These are phyloP conservation scores for Phytopythium chamaehyphon DNA, from an alignment of 352 stramenopile genomes.

Conservation along the genomic window DNA sequence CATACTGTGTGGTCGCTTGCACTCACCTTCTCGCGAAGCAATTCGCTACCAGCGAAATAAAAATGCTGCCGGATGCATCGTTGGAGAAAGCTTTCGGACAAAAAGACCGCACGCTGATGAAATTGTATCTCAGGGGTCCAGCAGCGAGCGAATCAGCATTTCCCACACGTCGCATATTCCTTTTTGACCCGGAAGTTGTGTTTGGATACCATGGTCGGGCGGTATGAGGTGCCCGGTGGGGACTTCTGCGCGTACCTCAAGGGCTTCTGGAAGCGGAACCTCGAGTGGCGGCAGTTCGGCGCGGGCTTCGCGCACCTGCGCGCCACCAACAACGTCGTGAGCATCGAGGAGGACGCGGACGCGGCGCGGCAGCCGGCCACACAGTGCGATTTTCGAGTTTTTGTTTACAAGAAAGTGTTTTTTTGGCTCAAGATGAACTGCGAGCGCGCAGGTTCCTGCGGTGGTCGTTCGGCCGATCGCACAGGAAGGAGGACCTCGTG, in stretches of 20 bases:
- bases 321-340: slow-evolving; percentile 78
- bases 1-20: no score
- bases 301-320: slow-evolving; percentile 73
- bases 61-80: no score
- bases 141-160: no score
- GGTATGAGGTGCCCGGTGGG: slow-evolving; percentile 55
- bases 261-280: slow-evolving; percentile 79
- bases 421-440: no score
- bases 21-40: no score
- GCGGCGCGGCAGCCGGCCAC: slow-evolving; percentile 71
- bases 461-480: slow-evolving; percentile 72
- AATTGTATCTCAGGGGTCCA: no score
- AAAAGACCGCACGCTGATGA: no score
- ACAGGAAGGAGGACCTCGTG: slow-evolving; percentile 67
- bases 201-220: slow-evolving; percentile 9
- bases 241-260: slow-evolving; percentile 73
- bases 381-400: slow-evolving; percentile 27
- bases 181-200: no score
- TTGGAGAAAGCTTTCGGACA: no score
- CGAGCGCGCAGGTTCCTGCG: slow-evolving; percentile 51
- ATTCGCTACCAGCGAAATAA: no score
- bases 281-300: slow-evolving; percentile 79
- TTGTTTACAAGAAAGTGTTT: no score
- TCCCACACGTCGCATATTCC: neutral
- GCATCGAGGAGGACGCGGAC: slow-evolving; percentile 71